These are phyloP conservation scores for Oenanthe javanica DNA, from an alignment of 140 eudicot genomes.

Conservation along the genomic window DNA sequence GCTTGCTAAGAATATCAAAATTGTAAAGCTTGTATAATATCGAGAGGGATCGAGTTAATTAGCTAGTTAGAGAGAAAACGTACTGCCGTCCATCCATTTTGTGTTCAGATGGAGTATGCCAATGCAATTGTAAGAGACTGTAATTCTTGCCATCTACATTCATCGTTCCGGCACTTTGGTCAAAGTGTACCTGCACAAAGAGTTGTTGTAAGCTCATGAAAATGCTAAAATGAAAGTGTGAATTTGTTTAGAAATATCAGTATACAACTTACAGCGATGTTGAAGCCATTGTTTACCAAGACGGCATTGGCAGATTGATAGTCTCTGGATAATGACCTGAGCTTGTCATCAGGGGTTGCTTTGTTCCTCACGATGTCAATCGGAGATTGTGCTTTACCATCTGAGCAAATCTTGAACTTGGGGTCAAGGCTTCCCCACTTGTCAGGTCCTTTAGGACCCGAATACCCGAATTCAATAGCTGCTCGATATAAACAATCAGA, in stretches of 20 bases:
- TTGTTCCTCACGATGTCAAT: constrained; percentile 38
- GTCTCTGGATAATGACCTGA: constrained; percentile 47
- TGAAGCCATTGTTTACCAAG: constrained; percentile 61
- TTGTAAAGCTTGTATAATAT: too few relatives aligned
- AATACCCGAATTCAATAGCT: constrained; percentile 33
- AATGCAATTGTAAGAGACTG: constrained; percentile 63
- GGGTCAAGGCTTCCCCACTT: constrained; percentile 60
- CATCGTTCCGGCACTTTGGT: constrained; percentile 48
- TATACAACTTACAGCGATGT: constrained; percentile 41
- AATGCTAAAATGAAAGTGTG: not conserved
- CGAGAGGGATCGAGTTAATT: not conserved
- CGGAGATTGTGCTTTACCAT: constrained; percentile 67
- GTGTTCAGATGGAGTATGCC: constrained; percentile 97
- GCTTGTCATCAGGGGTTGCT: constrained; percentile 24
- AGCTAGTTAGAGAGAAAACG: not conserved
- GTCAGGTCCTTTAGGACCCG: constrained; percentile 45
- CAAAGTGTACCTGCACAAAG: constrained; percentile 46
- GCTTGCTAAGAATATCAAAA: too few relatives aligned
- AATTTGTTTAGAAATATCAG: not conserved
- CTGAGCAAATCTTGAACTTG: constrained; percentile 40
- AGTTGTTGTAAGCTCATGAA: not conserved
- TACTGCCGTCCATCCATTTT: constrained; percentile 43
- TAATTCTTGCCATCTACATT: constrained; percentile 51
- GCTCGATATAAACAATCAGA: not conserved
- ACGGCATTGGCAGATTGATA: constrained; percentile 45